Percentiles rank a stretch among this genome's conserved stretches.
These are phyloP conservation scores for Backusella psychrophila DNA, from an alignment of 192 early-diverging fungal genomes.

Conservation along the genomic window DNA sequence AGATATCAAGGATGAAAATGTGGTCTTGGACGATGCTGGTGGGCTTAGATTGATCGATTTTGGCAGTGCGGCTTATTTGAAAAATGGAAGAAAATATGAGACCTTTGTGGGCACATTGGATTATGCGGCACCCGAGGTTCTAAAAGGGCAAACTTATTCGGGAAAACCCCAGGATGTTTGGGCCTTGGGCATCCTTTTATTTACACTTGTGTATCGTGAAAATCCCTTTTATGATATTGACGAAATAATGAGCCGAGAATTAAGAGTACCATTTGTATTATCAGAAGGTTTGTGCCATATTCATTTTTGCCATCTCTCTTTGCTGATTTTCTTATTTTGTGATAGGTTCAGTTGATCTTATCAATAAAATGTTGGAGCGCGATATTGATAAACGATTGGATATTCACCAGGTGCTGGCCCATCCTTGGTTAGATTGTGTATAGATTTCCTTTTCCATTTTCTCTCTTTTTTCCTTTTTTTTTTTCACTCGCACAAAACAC, in stretches of 20 bases:
- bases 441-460: background rate
- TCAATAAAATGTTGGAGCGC: slow-evolving; percentile 71
- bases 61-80: slow-evolving; percentile 67
- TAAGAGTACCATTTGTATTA: slow-evolving; percentile 26
- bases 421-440: slow-evolving; percentile 64
- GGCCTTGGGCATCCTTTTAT: slow-evolving; percentile 76
- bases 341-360: slow-evolving; percentile 56
- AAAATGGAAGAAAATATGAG: slow-evolving; percentile 55
- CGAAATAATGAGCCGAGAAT: slow-evolving; percentile 57
- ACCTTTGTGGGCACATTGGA: slow-evolving; percentile 73
- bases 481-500: background rate
- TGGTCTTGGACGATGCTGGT: slow-evolving; percentile 61
- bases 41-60: slow-evolving; percentile 82
- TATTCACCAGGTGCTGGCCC: slow-evolving; percentile 71
- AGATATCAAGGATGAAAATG: slow-evolving; percentile 91
- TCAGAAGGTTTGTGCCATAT: slow-evolving; percentile 18
- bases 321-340: background rate
- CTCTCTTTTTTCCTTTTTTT: background rate
- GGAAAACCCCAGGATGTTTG: slow-evolving; percentile 84
- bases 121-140: slow-evolving; percentile 74
- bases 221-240: slow-evolving; percentile 72
- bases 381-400: slow-evolving; percentile 69
- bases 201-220: slow-evolving; percentile 69
- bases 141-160: slow-evolving; percentile 64
- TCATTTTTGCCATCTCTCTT: background rate